Evolutionary conservation across 768 basidiomycete genomes (phyloP).

Genomic region (Termitomyces sp.): DNA sequence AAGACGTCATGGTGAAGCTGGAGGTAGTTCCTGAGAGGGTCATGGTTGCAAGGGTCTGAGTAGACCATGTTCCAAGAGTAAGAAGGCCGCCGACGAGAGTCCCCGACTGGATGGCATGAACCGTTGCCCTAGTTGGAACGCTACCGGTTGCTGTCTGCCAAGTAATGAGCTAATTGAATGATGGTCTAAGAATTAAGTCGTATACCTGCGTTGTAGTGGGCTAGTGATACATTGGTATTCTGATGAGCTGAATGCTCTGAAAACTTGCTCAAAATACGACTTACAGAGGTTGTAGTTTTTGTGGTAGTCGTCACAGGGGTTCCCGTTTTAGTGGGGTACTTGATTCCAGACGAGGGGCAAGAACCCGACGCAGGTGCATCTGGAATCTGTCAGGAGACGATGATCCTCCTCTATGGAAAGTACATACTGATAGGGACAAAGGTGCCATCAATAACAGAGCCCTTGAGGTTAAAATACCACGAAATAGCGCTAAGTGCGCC

Average conservation of each 20-base stretch:
- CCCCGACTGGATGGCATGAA: conserved; percentile 39
- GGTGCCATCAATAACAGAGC: conserved; percentile 64
- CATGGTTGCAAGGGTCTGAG: conserved; percentile 58
- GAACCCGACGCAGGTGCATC: conserved; percentile 49
- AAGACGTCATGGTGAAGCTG: conserved; percentile 57
- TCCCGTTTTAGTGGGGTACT: conserved; percentile 57
- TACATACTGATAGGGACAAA: conserved; percentile 59
- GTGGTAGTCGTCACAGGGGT: background rate
- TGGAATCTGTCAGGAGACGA: conserved; percentile 22
- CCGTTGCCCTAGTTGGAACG: conserved; percentile 47
- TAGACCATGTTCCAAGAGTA: conserved; percentile 57
- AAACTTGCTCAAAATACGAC: background rate
- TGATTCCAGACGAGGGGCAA: conserved; percentile 58
- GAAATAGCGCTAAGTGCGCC: conserved; percentile 38
- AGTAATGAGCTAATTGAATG: background rate
- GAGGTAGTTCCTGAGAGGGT: conserved; percentile 45
- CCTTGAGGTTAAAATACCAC: conserved; percentile 65
- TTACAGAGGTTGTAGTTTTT: conserved; percentile 19
- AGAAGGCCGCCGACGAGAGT: conserved; percentile 50
- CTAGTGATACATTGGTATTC: background rate
- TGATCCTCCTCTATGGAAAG: background rate
- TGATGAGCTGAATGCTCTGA: background rate
- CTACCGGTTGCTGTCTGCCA: conserved; percentile 16
- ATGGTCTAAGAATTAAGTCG: background rate
- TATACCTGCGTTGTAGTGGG: conserved; percentile 18